Evolutionary conservation across 257 asterid genomes (phyloP).

Genomic region (Lavandula angustifolia): DNA sequence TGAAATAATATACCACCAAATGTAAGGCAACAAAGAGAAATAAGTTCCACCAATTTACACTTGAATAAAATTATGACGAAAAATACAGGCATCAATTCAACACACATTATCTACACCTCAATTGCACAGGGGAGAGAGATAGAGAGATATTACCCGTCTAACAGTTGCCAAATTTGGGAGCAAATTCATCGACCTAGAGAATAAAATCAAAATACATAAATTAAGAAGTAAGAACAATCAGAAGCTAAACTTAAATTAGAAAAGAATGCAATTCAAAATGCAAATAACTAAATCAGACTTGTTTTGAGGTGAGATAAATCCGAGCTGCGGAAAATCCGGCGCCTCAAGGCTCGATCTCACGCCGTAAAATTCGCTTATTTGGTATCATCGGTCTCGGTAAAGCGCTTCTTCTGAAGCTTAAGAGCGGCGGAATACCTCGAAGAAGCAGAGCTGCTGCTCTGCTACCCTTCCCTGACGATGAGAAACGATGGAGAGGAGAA

Average conservation of each 20-base stretch:
- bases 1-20: too few species aligned
- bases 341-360: conserved; percentile 61
- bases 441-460: conserved; percentile 41
- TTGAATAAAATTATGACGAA: background rate
- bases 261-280: background rate
- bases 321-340: conserved; percentile 75
- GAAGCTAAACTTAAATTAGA: background rate
- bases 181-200: conserved; percentile 67
- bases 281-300: background rate
- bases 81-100: background rate
- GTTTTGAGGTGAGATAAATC: conserved; percentile 59
- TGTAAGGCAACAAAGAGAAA: too few species aligned
- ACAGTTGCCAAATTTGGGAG: conserved; percentile 67
- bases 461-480: conserved; percentile 38
- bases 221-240: background rate
- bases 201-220: background rate
- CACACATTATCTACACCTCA: background rate
- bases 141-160: conserved; percentile 45
- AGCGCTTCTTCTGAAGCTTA: conserved; percentile 25
- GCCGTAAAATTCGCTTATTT: conserved; percentile 31
- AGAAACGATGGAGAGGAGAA: background rate
- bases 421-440: conserved; percentile 33
- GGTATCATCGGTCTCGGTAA: conserved; percentile 4
- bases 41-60: background rate
- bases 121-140: background rate